Evolutionary conservation across 345 rosid genomes (phyloP).

Genomic region (Nasturtium officinale): DNA sequence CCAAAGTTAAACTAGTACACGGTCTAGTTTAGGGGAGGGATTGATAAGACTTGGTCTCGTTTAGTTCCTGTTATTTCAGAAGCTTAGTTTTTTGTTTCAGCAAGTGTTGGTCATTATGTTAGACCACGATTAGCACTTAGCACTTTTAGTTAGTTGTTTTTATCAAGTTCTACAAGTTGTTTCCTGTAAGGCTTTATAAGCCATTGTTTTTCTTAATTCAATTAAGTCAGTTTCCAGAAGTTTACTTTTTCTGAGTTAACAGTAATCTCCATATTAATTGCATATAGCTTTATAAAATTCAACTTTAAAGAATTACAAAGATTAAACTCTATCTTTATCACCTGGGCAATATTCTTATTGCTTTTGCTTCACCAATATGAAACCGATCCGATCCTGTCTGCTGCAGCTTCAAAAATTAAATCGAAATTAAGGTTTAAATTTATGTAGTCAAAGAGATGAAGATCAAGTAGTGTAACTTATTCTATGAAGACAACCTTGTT

Average conservation of each 20-base stretch:
- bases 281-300: slow-evolving; percentile 19
- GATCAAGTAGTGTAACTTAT: slow-evolving; percentile 30
- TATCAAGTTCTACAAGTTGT: too few relatives aligned
- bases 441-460: background rate
- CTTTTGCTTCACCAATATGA: slow-evolving; percentile 39
- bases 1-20: background rate
- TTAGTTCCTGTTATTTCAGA: too few relatives aligned
- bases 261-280: background rate
- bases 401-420: slow-evolving; percentile 22
- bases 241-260: too few relatives aligned
- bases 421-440: background rate
- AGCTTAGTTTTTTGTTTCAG: too few relatives aligned
- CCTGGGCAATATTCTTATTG: slow-evolving; percentile 34
- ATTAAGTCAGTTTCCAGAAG: too few relatives aligned
- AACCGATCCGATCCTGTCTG: slow-evolving; percentile 39
- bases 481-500: slow-evolving; percentile 28
- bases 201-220: too few relatives aligned
- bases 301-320: slow-evolving; percentile 8
- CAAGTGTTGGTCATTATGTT: too few relatives aligned
- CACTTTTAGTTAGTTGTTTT: too few relatives aligned
- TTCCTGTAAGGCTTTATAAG: too few relatives aligned
- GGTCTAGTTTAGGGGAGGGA: background rate
- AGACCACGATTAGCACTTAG: too few relatives aligned
- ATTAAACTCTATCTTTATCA: background rate
- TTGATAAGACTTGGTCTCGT: too few relatives aligned